Evolutionary conservation across 768 basidiomycete genomes (phyloP), one percentile per base, ranked within the genome.

Genomic region (Rhodocollybia butyracea): DNA sequence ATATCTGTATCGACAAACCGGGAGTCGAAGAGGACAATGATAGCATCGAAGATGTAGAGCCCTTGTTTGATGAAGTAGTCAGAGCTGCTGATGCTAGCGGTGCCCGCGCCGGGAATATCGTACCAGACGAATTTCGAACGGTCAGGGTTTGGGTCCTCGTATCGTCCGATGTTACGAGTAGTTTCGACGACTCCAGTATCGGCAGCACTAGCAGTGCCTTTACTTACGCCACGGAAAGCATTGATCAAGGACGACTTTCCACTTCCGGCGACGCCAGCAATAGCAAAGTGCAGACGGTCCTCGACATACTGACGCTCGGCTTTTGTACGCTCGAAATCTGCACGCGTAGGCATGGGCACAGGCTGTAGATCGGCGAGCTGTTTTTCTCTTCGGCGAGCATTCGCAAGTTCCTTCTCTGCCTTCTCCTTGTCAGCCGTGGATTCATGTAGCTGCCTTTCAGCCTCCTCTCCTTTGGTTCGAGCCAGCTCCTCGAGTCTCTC

Each of bases 221-320:
- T 65, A 10, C 59, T 61, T 39, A 73, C 32, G 15, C 72, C 70
- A 3, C 72, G 69, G 45, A 73, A 64, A 2, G 72, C 66, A 52
- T 73, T 73, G 21, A 73, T 64, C 11, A 73, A 62, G 5, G 72
- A 72, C 1, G 72, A 73, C 52, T 73, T 73, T 34, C 72, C 71
- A 19, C 69, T 65, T 5, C 70, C 71, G 2, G 69, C 61, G 31
- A 66, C 34, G 1, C 72, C 72, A 8, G 68, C 69, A 46, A 73
- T 41, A 2, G 68, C 72, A 46, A 73, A 66, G 36, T 74, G 71
- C 38, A 69, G 69, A 10, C 56, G 38, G 2, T 62, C 66, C 17
- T 72, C 67, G 11, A 27, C 32, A 51, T 63, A 59, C 40, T 60
- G 53, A 24, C 56, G 59, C 21, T 46, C 59, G 26, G 31, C 27